phyloP scores from a whole-genome alignment of 176 grass and related monocot genomes.

The Triticum urartu region DNA sequence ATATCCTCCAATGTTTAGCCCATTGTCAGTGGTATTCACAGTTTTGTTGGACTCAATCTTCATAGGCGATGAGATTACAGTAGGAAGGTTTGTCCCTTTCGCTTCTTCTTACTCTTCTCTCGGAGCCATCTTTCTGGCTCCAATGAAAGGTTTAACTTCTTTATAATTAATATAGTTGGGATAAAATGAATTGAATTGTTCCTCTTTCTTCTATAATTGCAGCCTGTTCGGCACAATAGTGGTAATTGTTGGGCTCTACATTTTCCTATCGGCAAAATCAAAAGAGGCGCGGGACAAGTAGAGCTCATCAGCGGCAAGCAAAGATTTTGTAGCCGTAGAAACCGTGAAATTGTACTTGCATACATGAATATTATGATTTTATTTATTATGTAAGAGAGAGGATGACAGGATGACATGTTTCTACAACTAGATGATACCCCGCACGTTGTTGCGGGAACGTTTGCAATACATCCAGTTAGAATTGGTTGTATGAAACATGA shows the following conservation, averaged over 20 bases:
- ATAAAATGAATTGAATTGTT: not conserved
- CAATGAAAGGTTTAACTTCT: not conserved
- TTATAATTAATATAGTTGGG: not conserved
- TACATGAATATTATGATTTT: not conserved
- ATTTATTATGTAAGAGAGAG: not conserved
- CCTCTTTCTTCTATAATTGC: not conserved
- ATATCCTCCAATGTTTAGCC: slow-evolving; percentile 57
- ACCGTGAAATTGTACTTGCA: too few species aligned
- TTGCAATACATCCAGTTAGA: too few species aligned
- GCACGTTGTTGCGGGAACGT: too few species aligned
- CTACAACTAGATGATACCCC: not conserved
- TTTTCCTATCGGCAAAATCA: slow-evolving; percentile 15
- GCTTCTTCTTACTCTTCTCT: not conserved
- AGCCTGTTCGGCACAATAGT: slow-evolving; percentile 4
- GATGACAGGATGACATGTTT: not conserved
- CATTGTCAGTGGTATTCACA: slow-evolving; percentile 50
- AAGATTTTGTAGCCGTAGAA: not conserved
- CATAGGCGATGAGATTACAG: slow-evolving; percentile 37
- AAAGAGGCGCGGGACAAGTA: not conserved
- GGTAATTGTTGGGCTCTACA: slow-evolving; percentile 8
- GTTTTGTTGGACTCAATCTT: slow-evolving; percentile 33
- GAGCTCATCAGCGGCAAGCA: not conserved
- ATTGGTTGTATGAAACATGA: too few species aligned
- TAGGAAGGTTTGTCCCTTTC: slow-evolving; percentile 38
- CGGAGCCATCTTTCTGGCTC: not conserved